A percentile compares a stretch with the other conserved stretches of the same genome.
phyloP scores from a whole-genome alignment of 1,139 yeast species.

The Petasospora rhodanensis region DNA sequence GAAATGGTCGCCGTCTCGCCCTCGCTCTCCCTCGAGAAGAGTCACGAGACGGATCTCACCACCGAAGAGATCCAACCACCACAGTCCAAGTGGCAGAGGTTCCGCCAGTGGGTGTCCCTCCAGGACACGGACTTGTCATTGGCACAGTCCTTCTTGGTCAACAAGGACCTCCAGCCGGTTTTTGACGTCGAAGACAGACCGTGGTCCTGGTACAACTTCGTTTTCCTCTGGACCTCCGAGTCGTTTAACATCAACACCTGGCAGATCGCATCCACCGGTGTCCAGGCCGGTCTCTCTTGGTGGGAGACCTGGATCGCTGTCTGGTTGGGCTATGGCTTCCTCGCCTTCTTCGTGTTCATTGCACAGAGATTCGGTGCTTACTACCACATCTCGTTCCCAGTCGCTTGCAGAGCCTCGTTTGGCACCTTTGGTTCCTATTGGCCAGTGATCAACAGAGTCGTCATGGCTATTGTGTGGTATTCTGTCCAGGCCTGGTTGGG shows the following conservation, averaged over 20 bases:
- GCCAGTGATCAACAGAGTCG: conserved; percentile 77
- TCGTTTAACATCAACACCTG: conserved; percentile 85
- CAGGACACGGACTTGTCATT: conserved; percentile 29
- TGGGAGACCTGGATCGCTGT: conserved; percentile 88
- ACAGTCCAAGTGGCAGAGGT: background rate
- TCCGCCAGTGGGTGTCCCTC: conserved; percentile 3
- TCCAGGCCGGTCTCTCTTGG: conserved; percentile 71
- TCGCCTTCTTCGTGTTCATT: conserved; percentile 57
- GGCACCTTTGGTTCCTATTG: conserved; percentile 76
- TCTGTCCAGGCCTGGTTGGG: conserved; percentile 81
- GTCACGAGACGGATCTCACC: too few species aligned
- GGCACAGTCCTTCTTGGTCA: conserved; percentile 57
- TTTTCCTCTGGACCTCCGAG: conserved; percentile 81
- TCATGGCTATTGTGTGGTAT: conserved; percentile 82
- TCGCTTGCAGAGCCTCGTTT: conserved; percentile 66
- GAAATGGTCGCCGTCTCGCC: too few species aligned
- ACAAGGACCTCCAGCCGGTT: conserved; percentile 74
- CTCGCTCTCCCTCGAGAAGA: too few species aligned
- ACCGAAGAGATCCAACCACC: background rate
- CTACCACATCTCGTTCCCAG: conserved; percentile 77
- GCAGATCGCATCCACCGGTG: conserved; percentile 87
- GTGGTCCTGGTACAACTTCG: conserved; percentile 80
- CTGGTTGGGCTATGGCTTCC: conserved; percentile 64
- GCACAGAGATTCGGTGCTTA: conserved; percentile 69
- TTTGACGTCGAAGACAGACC: conserved; percentile 56